phyloP scores from a whole-genome alignment of 371 early-diverging fungal species.

The Rhizomucor miehei region DNA sequence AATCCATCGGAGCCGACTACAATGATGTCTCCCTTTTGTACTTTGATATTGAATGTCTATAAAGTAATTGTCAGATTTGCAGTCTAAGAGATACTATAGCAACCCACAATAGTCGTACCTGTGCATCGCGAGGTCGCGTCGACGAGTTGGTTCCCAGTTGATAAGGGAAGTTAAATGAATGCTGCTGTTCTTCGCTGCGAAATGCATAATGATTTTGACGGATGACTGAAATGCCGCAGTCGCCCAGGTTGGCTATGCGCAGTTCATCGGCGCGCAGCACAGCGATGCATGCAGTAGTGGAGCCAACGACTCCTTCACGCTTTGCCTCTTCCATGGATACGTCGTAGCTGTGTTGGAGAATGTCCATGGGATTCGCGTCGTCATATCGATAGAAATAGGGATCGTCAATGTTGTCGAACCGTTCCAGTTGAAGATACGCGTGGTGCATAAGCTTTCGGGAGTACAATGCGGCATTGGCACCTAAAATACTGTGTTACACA shows the following conservation, averaged over 20 bases:
- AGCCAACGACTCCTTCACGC: constrained; percentile 76
- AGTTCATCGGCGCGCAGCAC: constrained; percentile 88
- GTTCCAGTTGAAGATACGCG: constrained; percentile 76
- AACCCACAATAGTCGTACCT: constrained; percentile 23
- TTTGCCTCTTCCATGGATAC: constrained; percentile 62
- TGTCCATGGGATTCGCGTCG: constrained; percentile 69
- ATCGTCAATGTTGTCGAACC: constrained; percentile 55
- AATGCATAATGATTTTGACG: constrained; percentile 85
- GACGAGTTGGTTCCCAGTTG: constrained; percentile 73
- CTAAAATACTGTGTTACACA: constrained; percentile 23
- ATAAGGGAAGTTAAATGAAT: constrained; percentile 81
- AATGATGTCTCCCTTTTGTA: constrained; percentile 75
- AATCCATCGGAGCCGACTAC: constrained; percentile 79
- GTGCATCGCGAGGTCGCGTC: constrained; percentile 69
- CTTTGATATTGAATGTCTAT: constrained; percentile 67
- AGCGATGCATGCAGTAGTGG: constrained; percentile 87
- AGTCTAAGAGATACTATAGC: not conserved
- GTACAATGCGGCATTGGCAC: constrained; percentile 86
- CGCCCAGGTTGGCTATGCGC: constrained; percentile 91
- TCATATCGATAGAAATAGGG: constrained; percentile 63
- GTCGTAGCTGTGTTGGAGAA: constrained; percentile 80
- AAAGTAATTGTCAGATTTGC: not conserved
- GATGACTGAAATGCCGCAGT: constrained; percentile 87
- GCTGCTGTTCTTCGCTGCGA: constrained; percentile 88
- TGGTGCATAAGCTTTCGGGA: constrained; percentile 93